Conservation (phyloP, 2,329 filamentous ascomycete genomes). For the Aureobasidium musti region DNA sequence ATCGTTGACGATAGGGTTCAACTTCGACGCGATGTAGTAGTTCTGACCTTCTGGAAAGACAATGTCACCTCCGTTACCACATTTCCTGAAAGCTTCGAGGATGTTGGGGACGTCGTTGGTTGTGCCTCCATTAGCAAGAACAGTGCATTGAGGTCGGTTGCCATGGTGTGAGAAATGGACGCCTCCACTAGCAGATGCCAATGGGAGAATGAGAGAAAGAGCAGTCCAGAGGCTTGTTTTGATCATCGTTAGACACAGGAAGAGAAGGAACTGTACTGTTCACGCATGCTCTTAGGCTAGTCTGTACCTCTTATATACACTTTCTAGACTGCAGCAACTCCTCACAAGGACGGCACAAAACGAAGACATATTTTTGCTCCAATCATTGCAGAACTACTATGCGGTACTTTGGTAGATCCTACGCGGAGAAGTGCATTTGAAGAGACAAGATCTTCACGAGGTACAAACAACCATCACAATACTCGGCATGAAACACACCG, state of each 20-base stretch:
- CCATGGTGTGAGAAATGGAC: conserved; percentile 8
- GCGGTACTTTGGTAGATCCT: neutral
- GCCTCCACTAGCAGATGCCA: conserved; percentile 10
- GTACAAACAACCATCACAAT: conserved; percentile 7
- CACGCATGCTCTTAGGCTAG: no score
- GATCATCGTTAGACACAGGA: neutral
- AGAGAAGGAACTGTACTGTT: no score
- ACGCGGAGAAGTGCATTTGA: neutral
- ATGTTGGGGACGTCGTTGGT: conserved; percentile 48
- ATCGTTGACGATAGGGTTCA: conserved; percentile 55
- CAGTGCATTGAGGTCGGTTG: conserved; percentile 41
- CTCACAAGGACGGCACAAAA: conserved; percentile 1
- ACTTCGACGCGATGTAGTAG: conserved; percentile 54
- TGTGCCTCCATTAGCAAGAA: conserved; percentile 44
- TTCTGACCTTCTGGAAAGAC: conserved; percentile 54
- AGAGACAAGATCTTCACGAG: conserved; percentile 5
- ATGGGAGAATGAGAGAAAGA: neutral
- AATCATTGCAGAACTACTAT: neutral
- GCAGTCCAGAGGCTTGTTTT: neutral
- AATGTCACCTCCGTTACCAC: conserved; percentile 48
- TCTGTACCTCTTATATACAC: conserved; percentile 1
- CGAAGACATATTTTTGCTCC: conserved; percentile 4
- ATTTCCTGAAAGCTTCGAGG: conserved; percentile 45
- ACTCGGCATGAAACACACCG: conserved; percentile 18
- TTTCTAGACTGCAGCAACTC: neutral